Conservation (phyloP, 2,329 filamentous ascomycete species). For the Sclerotiophoma versabilis region DNA sequence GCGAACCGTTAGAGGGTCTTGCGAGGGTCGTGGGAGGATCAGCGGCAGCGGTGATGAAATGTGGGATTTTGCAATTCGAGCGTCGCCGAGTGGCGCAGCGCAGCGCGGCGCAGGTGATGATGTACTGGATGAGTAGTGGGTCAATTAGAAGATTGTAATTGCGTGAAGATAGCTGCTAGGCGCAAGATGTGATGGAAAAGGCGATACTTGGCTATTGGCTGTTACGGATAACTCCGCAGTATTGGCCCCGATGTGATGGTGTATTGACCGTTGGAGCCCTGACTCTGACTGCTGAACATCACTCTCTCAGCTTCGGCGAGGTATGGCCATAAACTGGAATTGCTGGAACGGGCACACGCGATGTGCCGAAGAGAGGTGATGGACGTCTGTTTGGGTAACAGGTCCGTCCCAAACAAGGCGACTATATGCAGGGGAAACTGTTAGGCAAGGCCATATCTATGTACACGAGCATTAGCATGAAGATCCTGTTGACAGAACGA, state of each 20-base stretch:
- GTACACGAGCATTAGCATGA: background rate
- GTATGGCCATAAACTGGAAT: background rate
- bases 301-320: background rate
- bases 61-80: conserved; percentile 4
- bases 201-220: background rate
- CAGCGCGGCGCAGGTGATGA: conserved; percentile 3
- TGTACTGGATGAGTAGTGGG: background rate
- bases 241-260: conserved; percentile 8
- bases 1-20: conserved; percentile 17
- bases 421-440: conserved; percentile 10
- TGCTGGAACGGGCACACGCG: too few relatives aligned
- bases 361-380: background rate
- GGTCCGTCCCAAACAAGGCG: conserved; percentile 7
- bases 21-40: background rate
- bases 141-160: too few relatives aligned
- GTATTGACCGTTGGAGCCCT: conserved; percentile 6
- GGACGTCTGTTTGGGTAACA: background rate
- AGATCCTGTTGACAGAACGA: conserved; percentile 1
- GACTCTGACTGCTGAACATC: background rate
- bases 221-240: conserved; percentile 1
- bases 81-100: conserved; percentile 2
- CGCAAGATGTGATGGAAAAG: too few relatives aligned
- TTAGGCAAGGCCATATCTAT: background rate
- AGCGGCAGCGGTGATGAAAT: conserved; percentile 6
- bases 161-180: too few relatives aligned